These are phyloP conservation scores for Acanthamoeba sp. DNA, from an alignment of 208 protist genomes.

Conservation along the genomic window DNA sequence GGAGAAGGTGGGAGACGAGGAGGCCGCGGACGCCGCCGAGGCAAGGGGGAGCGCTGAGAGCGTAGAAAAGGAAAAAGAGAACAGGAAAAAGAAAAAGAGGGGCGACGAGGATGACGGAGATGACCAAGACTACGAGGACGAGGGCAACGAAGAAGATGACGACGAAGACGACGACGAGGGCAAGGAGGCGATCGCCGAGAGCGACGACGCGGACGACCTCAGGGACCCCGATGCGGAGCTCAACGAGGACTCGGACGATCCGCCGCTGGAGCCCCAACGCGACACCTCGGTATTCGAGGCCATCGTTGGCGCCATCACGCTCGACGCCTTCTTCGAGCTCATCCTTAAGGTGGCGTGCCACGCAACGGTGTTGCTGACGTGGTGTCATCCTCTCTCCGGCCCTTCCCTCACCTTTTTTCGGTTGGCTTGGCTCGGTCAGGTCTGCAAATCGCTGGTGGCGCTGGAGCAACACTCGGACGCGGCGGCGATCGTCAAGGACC, in stretches of 20 bases:
- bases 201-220: not conserved
- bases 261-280: not conserved
- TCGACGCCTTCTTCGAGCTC: constrained; percentile 53
- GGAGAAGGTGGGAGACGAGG: not conserved
- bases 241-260: not conserved
- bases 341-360: constrained; percentile 36
- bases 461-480: constrained; percentile 34
- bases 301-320: constrained; percentile 28
- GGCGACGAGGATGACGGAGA: not conserved
- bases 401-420: not conserved
- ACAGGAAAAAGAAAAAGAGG: not conserved
- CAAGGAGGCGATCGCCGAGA: not conserved
- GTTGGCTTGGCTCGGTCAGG: not conserved
- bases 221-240: not conserved
- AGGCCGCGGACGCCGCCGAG: not conserved
- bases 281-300: constrained; percentile 65
- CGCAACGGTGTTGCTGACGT: not conserved
- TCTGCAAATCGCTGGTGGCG: constrained; percentile 33
- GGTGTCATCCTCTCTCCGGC: not conserved
- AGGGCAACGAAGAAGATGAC: not conserved
- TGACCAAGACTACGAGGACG: not conserved
- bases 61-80: not conserved
- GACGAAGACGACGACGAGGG: not conserved
- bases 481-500: constrained; percentile 32
- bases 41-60: not conserved